Evolutionary conservation across 371 early-diverging fungal species (phyloP).

Genomic region (Fennellomyces sp.): DNA sequence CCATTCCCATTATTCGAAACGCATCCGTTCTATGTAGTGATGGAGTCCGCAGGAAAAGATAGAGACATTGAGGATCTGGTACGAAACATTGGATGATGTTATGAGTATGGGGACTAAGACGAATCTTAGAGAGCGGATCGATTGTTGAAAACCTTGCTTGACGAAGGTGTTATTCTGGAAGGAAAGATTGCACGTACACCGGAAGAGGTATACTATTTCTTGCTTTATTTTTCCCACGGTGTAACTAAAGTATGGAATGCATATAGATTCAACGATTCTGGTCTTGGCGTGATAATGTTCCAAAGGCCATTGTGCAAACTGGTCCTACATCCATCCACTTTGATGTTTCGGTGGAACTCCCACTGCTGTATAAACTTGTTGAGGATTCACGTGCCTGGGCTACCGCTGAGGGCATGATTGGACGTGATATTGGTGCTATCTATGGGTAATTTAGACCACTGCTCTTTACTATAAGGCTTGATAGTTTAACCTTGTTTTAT

Average conservation of each 20-base stretch:
- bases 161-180: conserved; percentile 63
- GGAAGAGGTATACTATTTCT: conserved; percentile 15
- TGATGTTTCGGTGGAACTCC: conserved; percentile 84
- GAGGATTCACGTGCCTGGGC: conserved; percentile 68
- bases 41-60: conserved; percentile 90
- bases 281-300: conserved; percentile 44
- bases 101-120: background rate
- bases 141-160: conserved; percentile 63
- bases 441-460: conserved; percentile 53
- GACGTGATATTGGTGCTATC: conserved; percentile 56
- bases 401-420: conserved; percentile 44
- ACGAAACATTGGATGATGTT: background rate
- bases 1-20: conserved; percentile 55
- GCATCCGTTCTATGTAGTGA: conserved; percentile 81
- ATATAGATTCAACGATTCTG: conserved; percentile 37
- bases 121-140: conserved; percentile 55
- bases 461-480: no score
- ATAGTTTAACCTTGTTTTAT: no score
- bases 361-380: conserved; percentile 80
- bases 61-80: conserved; percentile 79
- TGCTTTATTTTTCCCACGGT: no score
- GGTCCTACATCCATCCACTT: conserved; percentile 69
- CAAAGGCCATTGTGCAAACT: conserved; percentile 39
- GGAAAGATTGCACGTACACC: conserved; percentile 72
- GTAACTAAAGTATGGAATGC: no score